Evolutionary conservation across 2,329 filamentous ascomycete genomes (phyloP), one percentile per base, ranked within the genome.

Genomic region (Talaromyces sp.): DNA sequence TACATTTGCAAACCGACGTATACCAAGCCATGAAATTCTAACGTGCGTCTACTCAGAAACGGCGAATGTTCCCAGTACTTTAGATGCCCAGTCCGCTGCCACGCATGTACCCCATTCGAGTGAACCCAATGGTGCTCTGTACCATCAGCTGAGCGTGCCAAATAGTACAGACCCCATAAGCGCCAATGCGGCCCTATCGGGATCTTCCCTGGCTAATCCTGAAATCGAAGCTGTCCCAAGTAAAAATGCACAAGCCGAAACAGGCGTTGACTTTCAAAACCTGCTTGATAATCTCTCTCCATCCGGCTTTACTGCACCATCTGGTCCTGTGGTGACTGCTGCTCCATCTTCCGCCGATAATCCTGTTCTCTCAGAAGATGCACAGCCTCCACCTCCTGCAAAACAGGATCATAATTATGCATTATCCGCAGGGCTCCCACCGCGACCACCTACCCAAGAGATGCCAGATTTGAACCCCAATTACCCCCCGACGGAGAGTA

Each of bases 241-340:
- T 52, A 46, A 45, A 21, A 57, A 46, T 41, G 51, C 35, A 45
- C 58, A 62, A 59, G 63, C 63, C 58, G 69, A 73, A 61, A 68
- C 67, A 56, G 77, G 75, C 60, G 74, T 79, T 66, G 75, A 78
- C 65, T 77, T 77, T 64, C 77, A 79, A 66, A 75, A 71, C 57
- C 66, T 80, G 57, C 72, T 80, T 65, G 76, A 79, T 70, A 79
- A 77, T 65, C 71, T 79, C 37, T 72, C 75, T 60, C 70, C 73
- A 48, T 70, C 70, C 31, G 63, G 64, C 43, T 63, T 68, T 39
- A 62, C 64, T 56, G 66, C 66, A 62, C 63, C 65, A 31, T 63
- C 65, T 59, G 62, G 63, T 53, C 65, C 64, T 62, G 54, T 64
- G 50, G 55, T 66, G 58, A 61, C 66, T 57, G 65, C 63, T 37